Conservation (phyloP, 1,284 basidiomycete genomes). For the Cutaneotrichosporon dermatis region DNA sequence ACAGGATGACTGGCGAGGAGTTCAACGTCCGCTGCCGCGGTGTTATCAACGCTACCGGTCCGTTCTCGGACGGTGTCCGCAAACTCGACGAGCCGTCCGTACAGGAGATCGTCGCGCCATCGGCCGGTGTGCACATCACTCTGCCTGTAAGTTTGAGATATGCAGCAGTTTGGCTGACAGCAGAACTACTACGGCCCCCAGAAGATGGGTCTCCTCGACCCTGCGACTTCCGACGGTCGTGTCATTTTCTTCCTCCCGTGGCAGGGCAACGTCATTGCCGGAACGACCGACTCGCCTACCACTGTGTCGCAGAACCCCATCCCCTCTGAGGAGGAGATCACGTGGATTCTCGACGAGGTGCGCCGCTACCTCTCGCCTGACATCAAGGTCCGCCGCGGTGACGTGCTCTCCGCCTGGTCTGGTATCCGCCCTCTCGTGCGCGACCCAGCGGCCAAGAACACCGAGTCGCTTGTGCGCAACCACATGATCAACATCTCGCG, state of each 20-base stretch:
- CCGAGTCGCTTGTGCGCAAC: constrained; percentile 85
- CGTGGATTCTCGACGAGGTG: constrained; percentile 88
- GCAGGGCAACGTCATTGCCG: constrained; percentile 96
- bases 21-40: constrained; percentile 85
- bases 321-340: constrained; percentile 89
- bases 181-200: constrained; percentile 89
- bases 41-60: constrained; percentile 94
- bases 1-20: constrained; percentile 69
- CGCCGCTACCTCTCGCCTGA: constrained; percentile 82
- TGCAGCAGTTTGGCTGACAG: not conserved
- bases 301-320: constrained; percentile 72
- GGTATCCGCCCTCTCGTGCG: constrained; percentile 85
- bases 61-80: constrained; percentile 83
- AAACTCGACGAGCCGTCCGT: constrained; percentile 77
- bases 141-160: constrained; percentile 56
- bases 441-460: constrained; percentile 74
- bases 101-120: constrained; percentile 84
- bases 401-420: constrained; percentile 93
- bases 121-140: constrained; percentile 94
- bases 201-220: constrained; percentile 93
- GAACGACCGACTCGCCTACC: constrained; percentile 87
- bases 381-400: constrained; percentile 90
- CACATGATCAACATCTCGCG: constrained; percentile 86
- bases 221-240: constrained; percentile 89
- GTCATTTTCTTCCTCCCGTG: constrained; percentile 99